Percentiles rank a stretch among this genome's conserved stretches.
These are phyloP conservation scores for Harringtonia aguacate DNA, from an alignment of 2,329 filamentous ascomycete genomes.

Conservation along the genomic window DNA sequence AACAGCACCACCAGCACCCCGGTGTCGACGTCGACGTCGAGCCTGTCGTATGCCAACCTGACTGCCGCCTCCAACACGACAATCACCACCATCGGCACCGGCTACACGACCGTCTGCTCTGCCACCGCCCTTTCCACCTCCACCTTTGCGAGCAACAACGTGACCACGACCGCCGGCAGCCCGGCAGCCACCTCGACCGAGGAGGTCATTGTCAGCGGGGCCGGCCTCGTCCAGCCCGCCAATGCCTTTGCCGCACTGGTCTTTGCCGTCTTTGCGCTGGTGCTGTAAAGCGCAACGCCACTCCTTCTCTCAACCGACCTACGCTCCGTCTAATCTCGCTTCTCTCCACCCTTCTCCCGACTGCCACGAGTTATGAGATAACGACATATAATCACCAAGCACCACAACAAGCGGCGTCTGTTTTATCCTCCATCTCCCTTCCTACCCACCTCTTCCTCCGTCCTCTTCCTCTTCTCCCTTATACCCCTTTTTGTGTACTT, in stretches of 20 bases:
- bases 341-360: not conserved
- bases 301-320: not conserved
- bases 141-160: conserved; percentile 2
- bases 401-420: conserved; percentile 6
- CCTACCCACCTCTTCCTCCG: not conserved
- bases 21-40: too few species aligned
- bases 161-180: too few species aligned
- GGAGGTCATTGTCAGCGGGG: conserved; percentile 19
- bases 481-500: conserved; percentile 9
- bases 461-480: not conserved
- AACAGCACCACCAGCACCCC: conserved; percentile 11
- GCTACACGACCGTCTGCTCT: conserved; percentile 8
- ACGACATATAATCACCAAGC: conserved; percentile 1
- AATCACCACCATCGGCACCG: conserved; percentile 7
- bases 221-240: conserved; percentile 19
- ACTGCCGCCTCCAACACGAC: conserved; percentile 11
- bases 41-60: too few species aligned
- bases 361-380: conserved; percentile 13
- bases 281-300: conserved; percentile 9
- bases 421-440: not conserved
- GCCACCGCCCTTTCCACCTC: conserved; percentile 6
- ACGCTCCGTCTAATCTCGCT: not conserved
- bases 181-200: conserved; percentile 7
- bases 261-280: conserved; percentile 18
- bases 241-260: conserved; percentile 17